Conservation (phyloP, 805 yeast species). For the Sugiyamaella valdiviana region DNA sequence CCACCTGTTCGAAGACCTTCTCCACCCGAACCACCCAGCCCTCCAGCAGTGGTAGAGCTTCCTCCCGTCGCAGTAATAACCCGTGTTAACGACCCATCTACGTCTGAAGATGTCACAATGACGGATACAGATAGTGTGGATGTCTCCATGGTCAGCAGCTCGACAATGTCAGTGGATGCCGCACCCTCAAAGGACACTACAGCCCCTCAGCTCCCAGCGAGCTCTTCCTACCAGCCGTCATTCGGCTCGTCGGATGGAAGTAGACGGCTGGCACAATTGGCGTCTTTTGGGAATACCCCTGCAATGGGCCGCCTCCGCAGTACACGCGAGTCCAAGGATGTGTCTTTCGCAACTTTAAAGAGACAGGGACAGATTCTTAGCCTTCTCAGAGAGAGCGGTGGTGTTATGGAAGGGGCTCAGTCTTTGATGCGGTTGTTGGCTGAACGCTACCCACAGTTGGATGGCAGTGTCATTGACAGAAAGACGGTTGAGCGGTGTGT, state of each 20-base stretch:
- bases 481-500: constrained; percentile 48
- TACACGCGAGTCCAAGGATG: constrained; percentile 6
- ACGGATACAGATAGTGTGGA: no score
- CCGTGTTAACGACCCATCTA: neutral
- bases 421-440: constrained; percentile 39
- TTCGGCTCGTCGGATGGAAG: neutral
- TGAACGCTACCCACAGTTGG: constrained; percentile 25
- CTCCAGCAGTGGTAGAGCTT: neutral
- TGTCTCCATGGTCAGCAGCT: neutral
- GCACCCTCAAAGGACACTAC: neutral
- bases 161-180: no score
- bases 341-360: constrained; percentile 40
- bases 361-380: constrained; percentile 41
- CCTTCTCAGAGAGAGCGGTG: constrained; percentile 39
- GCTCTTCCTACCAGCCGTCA: neutral
- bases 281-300: neutral
- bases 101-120: no score
- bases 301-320: neutral
- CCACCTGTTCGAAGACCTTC: neutral
- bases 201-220: no score
- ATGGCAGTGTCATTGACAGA: constrained; percentile 45
- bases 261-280: neutral
- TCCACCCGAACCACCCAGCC: neutral
- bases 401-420: constrained; percentile 41
- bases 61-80: neutral